Conservation (phyloP, 805 yeast species). For the Candida alai region DNA sequence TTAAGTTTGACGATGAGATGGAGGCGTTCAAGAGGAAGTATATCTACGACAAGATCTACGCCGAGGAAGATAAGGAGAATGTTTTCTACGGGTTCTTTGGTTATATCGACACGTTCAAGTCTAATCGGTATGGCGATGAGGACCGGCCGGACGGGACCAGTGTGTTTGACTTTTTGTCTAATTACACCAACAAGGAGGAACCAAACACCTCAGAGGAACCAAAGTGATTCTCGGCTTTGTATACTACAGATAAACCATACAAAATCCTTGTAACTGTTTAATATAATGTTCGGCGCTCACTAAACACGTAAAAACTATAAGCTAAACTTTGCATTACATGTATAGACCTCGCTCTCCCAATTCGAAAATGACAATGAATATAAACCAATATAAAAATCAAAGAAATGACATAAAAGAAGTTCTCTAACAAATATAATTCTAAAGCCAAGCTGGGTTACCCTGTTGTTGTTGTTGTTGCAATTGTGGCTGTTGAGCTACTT, state of each 20-base stretch:
- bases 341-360: constrained; percentile 1
- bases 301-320: no score
- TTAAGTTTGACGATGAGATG: constrained; percentile 63
- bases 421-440: constrained; percentile 5
- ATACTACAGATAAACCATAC: no score
- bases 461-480: constrained; percentile 13
- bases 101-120: constrained; percentile 75
- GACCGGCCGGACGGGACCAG: constrained; percentile 49
- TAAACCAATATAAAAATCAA: not conserved
- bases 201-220: no score
- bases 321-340: no score
- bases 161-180: constrained; percentile 52
- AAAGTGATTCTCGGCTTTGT: no score
- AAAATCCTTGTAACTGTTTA: no score
- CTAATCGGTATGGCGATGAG: constrained; percentile 23
- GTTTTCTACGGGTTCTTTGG: constrained; percentile 88
- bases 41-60: constrained; percentile 89
- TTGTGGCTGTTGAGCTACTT: constrained; percentile 12
- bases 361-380: not conserved
- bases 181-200: constrained; percentile 15
- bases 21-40: constrained; percentile 80
- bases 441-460: constrained; percentile 20
- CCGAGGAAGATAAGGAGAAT: constrained; percentile 84
- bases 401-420: no score
- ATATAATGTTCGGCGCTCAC: no score